Evolutionary conservation across 2,329 filamentous ascomycete species (phyloP), one percentile per base, ranked within the genome.

Genomic region (Claviceps sp.): DNA sequence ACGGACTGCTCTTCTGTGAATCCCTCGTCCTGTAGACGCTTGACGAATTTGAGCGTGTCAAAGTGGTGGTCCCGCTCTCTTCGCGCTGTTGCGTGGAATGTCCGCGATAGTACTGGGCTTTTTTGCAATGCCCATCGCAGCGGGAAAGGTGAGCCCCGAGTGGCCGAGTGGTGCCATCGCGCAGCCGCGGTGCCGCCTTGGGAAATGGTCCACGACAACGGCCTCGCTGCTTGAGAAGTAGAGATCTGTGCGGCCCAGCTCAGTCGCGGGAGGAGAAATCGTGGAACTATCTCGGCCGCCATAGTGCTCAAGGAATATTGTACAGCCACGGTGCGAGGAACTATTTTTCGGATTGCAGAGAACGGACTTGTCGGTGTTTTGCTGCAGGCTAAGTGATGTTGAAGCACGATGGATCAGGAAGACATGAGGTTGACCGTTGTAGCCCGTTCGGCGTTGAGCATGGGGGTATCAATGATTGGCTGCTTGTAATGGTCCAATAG

Each of bases 21-120:
- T 0, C 93, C 93, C 66, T 98, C 93, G 58, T 81, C 81, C 67
- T 91, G 84, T 42, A 98, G 74, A 50, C 88, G 78, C 70, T 95
- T 88, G 41, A 98, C 90, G 65, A 98, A 95, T 71, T 95, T 96
- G 56, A 98, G 79, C 1, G 93, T 98, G 69, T 98, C 93, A 65
- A 98, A 98, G 69, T 98, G 90, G 68, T 98, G 93, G 62, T 96
- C 90, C 57, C 86, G 80, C 50, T 68, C 65, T 49, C 72, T 77
- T 40, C 70, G 62, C 1, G 59, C 51, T 1, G 87, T 85, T 39
- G 81, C 78, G 66, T 89, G 85, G 65, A 96, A 91, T 0, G 73
- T 69, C 54, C 75, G 68, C 45, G 64, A 64, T 3, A 62, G 48
- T 24, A 62, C 59, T 2, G 57, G 59, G 37, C 58, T 65, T 2